A percentile compares a stretch with the other conserved stretches of the same genome.
These are phyloP conservation scores for Suillus alpinus DNA, from an alignment of 768 basidiomycete genomes.

Conservation along the genomic window DNA sequence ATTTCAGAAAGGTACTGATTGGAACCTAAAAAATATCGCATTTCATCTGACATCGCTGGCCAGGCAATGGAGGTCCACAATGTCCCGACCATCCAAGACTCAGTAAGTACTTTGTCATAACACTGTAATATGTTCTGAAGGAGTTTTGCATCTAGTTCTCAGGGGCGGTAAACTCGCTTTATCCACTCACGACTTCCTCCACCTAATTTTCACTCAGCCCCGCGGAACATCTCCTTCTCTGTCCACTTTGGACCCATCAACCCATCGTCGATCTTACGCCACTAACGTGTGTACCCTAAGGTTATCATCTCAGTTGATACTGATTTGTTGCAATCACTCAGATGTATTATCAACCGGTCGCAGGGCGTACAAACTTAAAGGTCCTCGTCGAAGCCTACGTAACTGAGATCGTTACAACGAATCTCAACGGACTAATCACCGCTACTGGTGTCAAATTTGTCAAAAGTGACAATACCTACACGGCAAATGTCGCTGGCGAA, in stretches of 20 bases:
- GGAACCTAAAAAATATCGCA: neutral
- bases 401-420: conserved; percentile 21
- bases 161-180: neutral
- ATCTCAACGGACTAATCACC: conserved; percentile 18
- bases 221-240: neutral
- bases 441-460: conserved; percentile 51
- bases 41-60: neutral
- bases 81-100: neutral
- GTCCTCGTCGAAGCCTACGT: conserved; percentile 28
- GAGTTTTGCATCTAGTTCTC: neutral
- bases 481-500: conserved; percentile 44
- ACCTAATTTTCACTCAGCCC: neutral
- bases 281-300: neutral
- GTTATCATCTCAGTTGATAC: neutral
- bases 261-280: neutral
- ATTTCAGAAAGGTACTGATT: neutral
- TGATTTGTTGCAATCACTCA: neutral
- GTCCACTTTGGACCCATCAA: neutral
- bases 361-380: conserved; percentile 26
- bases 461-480: conserved; percentile 23
- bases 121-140: neutral
- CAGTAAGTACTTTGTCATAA: neutral
- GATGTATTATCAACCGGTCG: conserved; percentile 23
- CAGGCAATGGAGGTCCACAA: neutral
- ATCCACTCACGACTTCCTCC: neutral